These are phyloP conservation scores for Ceratocystis destructans DNA, from an alignment of 2,329 filamentous ascomycete genomes.

Conservation along the genomic window DNA sequence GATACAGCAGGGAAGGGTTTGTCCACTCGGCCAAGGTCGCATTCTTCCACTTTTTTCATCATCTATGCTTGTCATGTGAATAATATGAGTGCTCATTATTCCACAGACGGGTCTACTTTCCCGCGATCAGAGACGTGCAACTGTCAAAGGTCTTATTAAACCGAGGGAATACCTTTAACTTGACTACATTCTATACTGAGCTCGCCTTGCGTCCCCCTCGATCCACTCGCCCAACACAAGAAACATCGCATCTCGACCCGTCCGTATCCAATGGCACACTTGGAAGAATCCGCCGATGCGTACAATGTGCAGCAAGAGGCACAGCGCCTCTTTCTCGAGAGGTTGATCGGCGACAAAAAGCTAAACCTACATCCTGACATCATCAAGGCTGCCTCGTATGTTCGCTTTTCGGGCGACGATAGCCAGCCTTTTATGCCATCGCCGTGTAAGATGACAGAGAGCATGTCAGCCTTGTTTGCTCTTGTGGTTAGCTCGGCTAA, in stretches of 20 bases:
- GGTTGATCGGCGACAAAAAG: neutral
- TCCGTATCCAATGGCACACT: neutral
- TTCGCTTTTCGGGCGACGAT: slow-evolving; percentile 7
- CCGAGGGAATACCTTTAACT: neutral
- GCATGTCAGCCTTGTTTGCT: slow-evolving; percentile 28
- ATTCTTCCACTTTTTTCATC: neutral
- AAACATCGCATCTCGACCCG: neutral
- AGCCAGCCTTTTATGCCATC: slow-evolving; percentile 22
- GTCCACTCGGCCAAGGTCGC: neutral
- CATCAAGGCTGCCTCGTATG: slow-evolving; percentile 1
- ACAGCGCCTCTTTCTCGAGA: slow-evolving; percentile 8
- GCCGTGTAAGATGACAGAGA: slow-evolving; percentile 34
- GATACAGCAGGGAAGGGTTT: neutral
- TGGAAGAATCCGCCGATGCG: neutral
- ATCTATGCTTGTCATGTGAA: neutral
- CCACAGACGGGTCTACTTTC: neutral
- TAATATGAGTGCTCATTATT: neutral
- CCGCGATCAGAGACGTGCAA: neutral
- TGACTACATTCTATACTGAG: neutral
- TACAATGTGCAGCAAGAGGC: slow-evolving; percentile 12
- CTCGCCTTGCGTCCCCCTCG: neutral
- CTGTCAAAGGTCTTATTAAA: too few relatives aligned
- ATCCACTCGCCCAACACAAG: neutral
- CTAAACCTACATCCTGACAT: slow-evolving; percentile 5
- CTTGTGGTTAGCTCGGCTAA: slow-evolving; percentile 22